phyloP scores from a whole-genome alignment of 2,329 filamentous ascomycete species.

The Botrytis sinoallii region DNA sequence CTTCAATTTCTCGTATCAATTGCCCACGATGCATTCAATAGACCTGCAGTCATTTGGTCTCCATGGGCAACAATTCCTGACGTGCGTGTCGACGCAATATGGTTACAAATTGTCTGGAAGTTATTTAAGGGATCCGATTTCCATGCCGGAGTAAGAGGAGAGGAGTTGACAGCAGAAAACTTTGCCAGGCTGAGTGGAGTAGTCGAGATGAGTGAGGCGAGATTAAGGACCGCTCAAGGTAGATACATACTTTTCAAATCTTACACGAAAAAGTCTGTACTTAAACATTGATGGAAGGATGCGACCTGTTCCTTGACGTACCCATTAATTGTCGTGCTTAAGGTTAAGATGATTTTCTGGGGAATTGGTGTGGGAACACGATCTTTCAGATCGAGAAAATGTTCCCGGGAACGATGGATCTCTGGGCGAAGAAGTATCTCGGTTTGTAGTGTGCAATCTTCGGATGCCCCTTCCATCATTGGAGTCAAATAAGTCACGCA shows the following conservation, averaged over 20 bases:
- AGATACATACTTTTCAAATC: slow-evolving; percentile 28
- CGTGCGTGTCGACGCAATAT: slow-evolving; percentile 19
- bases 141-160: not conserved
- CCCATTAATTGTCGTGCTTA: not conserved
- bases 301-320: not conserved
- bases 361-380: not conserved
- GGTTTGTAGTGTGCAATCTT: not conserved
- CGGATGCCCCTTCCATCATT: not conserved
- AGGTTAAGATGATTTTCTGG: not conserved
- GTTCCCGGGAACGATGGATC: not conserved
- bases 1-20: slow-evolving; percentile 8
- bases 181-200: slow-evolving; percentile 28
- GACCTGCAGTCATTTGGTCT: not conserved
- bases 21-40: not conserved
- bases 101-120: slow-evolving; percentile 27
- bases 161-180: slow-evolving; percentile 22
- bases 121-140: slow-evolving; percentile 11
- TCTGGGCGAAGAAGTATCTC: not conserved
- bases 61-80: slow-evolving; percentile 23
- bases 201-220: slow-evolving; percentile 26
- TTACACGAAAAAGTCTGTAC: slow-evolving; percentile 2
- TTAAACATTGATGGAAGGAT: not conserved
- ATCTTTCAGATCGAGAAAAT: not conserved
- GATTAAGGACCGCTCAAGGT: slow-evolving; percentile 28
- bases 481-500: not conserved